Evolutionary conservation across 306 rosid genomes (phyloP).

Genomic region (Dalbergia oliveri): DNA sequence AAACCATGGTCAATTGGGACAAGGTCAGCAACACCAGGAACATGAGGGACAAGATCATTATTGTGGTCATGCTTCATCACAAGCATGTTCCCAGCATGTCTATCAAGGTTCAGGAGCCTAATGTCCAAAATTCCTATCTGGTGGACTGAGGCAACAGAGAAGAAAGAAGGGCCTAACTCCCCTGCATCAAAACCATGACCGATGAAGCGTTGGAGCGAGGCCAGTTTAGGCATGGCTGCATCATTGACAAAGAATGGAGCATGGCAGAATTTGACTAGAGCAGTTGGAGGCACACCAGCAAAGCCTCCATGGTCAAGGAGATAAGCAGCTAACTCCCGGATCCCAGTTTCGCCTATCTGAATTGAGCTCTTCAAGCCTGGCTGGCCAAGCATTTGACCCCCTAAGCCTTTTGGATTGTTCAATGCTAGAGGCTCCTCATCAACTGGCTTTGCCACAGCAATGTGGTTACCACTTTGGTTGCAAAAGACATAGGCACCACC

Average conservation of each 20-base stretch:
- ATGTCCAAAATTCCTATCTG: constrained; percentile 79
- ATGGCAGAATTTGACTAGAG: constrained; percentile 78
- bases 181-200: constrained; percentile 91
- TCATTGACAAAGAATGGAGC: constrained; percentile 60
- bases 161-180: constrained; percentile 82
- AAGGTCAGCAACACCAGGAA: constrained; percentile 62
- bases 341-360: constrained; percentile 83
- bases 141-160: constrained; percentile 81
- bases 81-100: constrained; percentile 95
- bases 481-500: constrained; percentile 83
- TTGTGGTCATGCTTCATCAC: constrained; percentile 59
- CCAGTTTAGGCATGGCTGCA: constrained; percentile 64
- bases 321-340: constrained; percentile 89
- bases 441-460: constrained; percentile 90
- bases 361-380: constrained; percentile 82
- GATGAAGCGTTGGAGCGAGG: constrained; percentile 86
- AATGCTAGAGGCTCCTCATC: constrained; percentile 89
- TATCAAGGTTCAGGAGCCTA: constrained; percentile 81
- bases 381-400: constrained; percentile 72
- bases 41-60: constrained; percentile 14
- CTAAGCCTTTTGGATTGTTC: constrained; percentile 74
- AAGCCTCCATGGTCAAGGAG: constrained; percentile 88
- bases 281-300: constrained; percentile 95
- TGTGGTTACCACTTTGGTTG: constrained; percentile 66
- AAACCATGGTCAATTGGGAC: constrained; percentile 96